Evolutionary conservation across 768 basidiomycete genomes (phyloP).

Genomic region (Guyanaporus albipodus): DNA sequence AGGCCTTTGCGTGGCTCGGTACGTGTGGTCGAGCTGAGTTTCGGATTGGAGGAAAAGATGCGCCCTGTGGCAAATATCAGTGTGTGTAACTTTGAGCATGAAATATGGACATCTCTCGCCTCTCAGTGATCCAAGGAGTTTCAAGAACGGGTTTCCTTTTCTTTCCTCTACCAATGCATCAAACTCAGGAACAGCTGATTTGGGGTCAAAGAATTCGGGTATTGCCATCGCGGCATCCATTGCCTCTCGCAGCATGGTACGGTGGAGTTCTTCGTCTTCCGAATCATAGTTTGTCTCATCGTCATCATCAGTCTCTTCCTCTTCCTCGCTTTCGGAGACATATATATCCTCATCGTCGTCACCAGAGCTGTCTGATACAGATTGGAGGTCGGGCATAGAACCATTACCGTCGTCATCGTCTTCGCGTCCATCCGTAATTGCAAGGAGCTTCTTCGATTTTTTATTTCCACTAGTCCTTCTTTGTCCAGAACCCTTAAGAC

Average conservation of each 20-base stretch:
- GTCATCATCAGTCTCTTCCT: slow-evolving; percentile 32
- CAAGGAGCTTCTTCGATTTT: slow-evolving; percentile 40
- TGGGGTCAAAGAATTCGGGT: slow-evolving; percentile 55
- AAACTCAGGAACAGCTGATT: slow-evolving; percentile 42
- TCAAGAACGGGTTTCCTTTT: slow-evolving; percentile 76
- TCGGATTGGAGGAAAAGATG: slow-evolving; percentile 50
- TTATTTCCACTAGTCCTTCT: slow-evolving; percentile 22
- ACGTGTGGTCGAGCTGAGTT: slow-evolving; percentile 38
- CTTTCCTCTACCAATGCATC: slow-evolving; percentile 44
- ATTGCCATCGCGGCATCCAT: slow-evolving; percentile 63
- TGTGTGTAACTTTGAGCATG: not conserved
- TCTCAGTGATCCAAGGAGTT: slow-evolving; percentile 68
- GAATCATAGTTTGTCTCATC: slow-evolving; percentile 54
- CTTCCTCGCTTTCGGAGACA: slow-evolving; percentile 31
- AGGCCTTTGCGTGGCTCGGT: slow-evolving; percentile 31
- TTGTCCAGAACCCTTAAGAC: slow-evolving; percentile 11
- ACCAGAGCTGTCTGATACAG: slow-evolving; percentile 59
- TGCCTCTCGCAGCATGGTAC: slow-evolving; percentile 61
- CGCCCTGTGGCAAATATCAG: slow-evolving; percentile 46
- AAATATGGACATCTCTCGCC: slow-evolving; percentile 38
- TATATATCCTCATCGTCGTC: slow-evolving; percentile 35
- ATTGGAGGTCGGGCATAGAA: slow-evolving; percentile 67
- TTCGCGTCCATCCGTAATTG: slow-evolving; percentile 43
- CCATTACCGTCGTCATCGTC: slow-evolving; percentile 41
- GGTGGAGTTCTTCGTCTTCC: slow-evolving; percentile 64